These are phyloP conservation scores for Gloeopeniophorella convolvens DNA, from an alignment of 768 basidiomycete species.

Conservation along the genomic window DNA sequence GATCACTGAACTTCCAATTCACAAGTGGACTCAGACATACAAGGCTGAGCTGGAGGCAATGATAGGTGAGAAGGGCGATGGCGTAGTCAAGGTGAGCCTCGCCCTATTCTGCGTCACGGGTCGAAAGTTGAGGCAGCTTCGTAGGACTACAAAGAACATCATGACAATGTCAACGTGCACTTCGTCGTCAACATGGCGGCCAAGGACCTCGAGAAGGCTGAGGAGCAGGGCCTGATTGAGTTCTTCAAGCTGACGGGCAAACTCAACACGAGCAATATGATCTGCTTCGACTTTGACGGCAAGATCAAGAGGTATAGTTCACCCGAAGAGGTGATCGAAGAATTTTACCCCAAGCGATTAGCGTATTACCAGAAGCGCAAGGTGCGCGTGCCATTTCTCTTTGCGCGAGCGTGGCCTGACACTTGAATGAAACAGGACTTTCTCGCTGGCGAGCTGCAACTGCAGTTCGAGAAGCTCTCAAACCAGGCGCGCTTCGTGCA, in stretches of 20 bases:
- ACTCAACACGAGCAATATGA: conserved; percentile 93
- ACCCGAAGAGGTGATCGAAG: conserved; percentile 87
- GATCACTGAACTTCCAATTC: conserved; percentile 91
- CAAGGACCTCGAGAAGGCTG: conserved; percentile 79
- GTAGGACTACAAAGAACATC: conserved; percentile 96
- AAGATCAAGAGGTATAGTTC: conserved; percentile 92
- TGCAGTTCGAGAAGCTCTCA: conserved; percentile 72
- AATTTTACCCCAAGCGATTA: conserved; percentile 85
- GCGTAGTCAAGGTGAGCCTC: conserved; percentile 62
- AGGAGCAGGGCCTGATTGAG: conserved; percentile 82
- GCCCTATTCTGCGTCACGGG: not conserved
- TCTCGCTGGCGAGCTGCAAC: conserved; percentile 76
- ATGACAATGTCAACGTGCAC: conserved; percentile 87
- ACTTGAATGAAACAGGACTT: conserved; percentile 57
- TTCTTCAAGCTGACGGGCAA: conserved; percentile 86
- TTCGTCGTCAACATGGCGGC: conserved; percentile 78
- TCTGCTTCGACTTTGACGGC: conserved; percentile 93
- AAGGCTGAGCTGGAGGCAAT: conserved; percentile 88
- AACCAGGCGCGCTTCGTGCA: conserved; percentile 97
- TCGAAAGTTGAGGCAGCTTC: not conserved
- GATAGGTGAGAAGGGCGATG: conserved; percentile 81
- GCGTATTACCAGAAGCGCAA: conserved; percentile 95
- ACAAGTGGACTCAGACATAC: conserved; percentile 90
- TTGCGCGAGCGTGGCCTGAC: not conserved
- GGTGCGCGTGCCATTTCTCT: conserved; percentile 37